Base-by-base conservation (phyloP, 2,329 filamentous ascomycete genomes). In the Triangularia setosa region DNA sequence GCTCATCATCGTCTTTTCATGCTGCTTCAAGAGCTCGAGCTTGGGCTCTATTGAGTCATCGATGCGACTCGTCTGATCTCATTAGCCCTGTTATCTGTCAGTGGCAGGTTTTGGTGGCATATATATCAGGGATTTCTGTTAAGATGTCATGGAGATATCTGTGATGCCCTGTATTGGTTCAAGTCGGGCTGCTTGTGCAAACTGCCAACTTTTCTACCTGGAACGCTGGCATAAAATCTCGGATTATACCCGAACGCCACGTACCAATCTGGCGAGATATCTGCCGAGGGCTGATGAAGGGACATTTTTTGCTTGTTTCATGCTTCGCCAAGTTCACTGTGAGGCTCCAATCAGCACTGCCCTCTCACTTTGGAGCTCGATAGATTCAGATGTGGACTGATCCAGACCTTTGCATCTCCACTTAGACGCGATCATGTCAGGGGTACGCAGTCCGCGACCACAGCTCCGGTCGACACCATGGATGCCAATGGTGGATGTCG, bases 221-320 rank as follows among this genome's bases (percentile, higher is more conserved):
- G 52, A 24, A 55, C 23, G 16, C 35, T 40, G 35, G 35, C 16
- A 18, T 40, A 40, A 55, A 55, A 55, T 4, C 23, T 55, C 52
- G 25, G 23, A 55, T 55, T 27, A 55, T 55, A 55, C 24, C 52
- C 52, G 52, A 23, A 28, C 52, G 52, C 52, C 52, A 55, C 52
- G 24, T 55, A 24, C 52, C 25, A 28, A 55, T 27, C 23, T 27
- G 52, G 52, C 52, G 23, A 55, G 40, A 55, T 28, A 55, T 55
- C 52, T 55, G 52, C 52, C 52, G 52, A 55, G 52, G 23, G 25
- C 12, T 24, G 25, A 24, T 25, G 25, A 16, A 16, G 21, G 30
- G 52, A 55, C 52, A 55, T 55, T 55, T 55, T 28, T 55, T 55
- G 40, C 25, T 55, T 55, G 52, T 55, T 55, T 55, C 52, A 55